phyloP scores from a whole-genome alignment of 345 rosid species.

The Eucalyptus viminalis region DNA sequence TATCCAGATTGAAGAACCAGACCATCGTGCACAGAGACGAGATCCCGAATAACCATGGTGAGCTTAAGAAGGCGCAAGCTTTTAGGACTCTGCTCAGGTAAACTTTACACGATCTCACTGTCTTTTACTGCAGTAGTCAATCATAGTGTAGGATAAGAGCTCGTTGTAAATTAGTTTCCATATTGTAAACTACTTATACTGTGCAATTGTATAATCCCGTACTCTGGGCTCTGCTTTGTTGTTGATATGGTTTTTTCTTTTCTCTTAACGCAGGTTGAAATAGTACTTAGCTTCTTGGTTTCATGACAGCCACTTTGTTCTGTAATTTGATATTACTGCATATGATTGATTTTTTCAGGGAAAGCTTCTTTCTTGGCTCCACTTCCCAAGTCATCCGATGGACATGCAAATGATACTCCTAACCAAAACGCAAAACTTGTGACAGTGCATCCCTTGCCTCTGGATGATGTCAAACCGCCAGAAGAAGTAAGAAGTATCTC shows the following conservation, averaged over 20 bases:
- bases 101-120: not conserved
- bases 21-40: not conserved
- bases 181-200: not conserved
- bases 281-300: not conserved
- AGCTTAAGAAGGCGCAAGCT: conserved; percentile 88
- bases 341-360: conserved; percentile 11
- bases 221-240: not conserved
- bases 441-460: conserved; percentile 37
- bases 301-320: not conserved
- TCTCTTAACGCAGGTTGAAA: not conserved
- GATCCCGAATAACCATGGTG: conserved; percentile 44
- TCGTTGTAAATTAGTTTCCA: not conserved
- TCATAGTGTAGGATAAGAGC: not conserved
- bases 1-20: conserved; percentile 2
- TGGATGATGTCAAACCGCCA: conserved; percentile 7
- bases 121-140: not conserved
- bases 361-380: conserved; percentile 48
- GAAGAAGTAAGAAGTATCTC: conserved; percentile 19
- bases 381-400: conserved; percentile 35
- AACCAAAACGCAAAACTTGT: conserved; percentile 21
- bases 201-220: not conserved
- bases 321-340: not conserved
- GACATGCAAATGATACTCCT: conserved; percentile 16
- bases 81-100: conserved; percentile 89
- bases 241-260: not conserved